phyloP scores from a whole-genome alignment of 2,329 filamentous ascomycete species.

The Metarhizium robertsii region DNA sequence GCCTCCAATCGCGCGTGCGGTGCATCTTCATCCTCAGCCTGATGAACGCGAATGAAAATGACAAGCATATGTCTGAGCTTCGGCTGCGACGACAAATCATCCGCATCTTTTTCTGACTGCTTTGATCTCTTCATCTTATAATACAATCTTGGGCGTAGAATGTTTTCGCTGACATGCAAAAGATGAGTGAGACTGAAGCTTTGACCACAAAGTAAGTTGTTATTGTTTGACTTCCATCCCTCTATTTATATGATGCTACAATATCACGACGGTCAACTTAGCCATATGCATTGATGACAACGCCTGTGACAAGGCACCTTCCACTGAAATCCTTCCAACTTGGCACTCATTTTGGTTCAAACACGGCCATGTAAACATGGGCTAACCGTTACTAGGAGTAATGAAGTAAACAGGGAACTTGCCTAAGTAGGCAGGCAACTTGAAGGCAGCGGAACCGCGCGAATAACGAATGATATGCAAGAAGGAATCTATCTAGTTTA shows the following conservation, averaged over 20 bases:
- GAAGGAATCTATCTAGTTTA: not conserved
- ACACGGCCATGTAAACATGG: not conserved
- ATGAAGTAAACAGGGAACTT: not conserved
- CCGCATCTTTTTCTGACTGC: constrained; percentile 14
- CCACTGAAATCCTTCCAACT: constrained; percentile 14
- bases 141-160: constrained; percentile 5
- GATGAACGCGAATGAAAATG: constrained; percentile 80
- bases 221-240: not conserved
- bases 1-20: not conserved
- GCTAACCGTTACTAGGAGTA: constrained; percentile 3
- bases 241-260: constrained; percentile 29
- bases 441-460: not conserved
- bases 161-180: not conserved
- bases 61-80: constrained; percentile 98
- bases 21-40: constrained; percentile 31
- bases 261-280: constrained; percentile 41
- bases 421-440: too few species aligned
- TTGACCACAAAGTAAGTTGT: constrained; percentile 16
- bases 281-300: constrained; percentile 37
- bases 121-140: constrained; percentile 8
- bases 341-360: not conserved
- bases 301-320: constrained; percentile 36
- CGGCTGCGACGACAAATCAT: constrained; percentile 34
- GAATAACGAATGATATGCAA: not conserved
- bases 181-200: not conserved